Evolutionary conservation across 331 rosid species (phyloP).

Genomic region (Malus hybrid): DNA sequence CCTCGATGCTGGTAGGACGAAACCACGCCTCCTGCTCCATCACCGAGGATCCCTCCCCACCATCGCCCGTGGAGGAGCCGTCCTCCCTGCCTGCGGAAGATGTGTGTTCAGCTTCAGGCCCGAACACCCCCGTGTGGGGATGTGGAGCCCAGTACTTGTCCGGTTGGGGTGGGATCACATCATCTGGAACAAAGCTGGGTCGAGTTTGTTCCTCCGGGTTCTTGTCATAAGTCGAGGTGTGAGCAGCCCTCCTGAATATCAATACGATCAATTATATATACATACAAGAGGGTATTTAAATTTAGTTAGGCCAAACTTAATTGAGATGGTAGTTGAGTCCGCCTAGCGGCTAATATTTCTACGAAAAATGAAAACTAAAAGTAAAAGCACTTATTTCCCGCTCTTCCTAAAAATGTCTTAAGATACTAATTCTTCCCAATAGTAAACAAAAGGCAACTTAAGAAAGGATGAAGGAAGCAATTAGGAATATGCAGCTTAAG

Average conservation of each 20-base stretch:
- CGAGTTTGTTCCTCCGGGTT: slow-evolving; percentile 56
- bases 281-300: too few species aligned
- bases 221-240: slow-evolving; percentile 67
- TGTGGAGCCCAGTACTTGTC: slow-evolving; percentile 83
- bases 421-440: too few species aligned
- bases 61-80: slow-evolving; percentile 10
- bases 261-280: background rate
- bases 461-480: too few species aligned
- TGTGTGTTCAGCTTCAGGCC: slow-evolving; percentile 39
- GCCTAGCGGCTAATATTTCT: too few species aligned
- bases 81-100: slow-evolving; percentile 9
- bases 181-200: slow-evolving; percentile 50
- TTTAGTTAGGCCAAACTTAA: too few species aligned
- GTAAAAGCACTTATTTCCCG: too few species aligned
- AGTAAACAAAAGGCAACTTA: too few species aligned
- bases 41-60: slow-evolving; percentile 24
- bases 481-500: too few species aligned
- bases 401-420: too few species aligned
- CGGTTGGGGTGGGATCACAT: slow-evolving; percentile 47
- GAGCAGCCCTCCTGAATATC: slow-evolving; percentile 51
- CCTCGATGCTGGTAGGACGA: slow-evolving; percentile 82
- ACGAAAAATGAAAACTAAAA: too few species aligned
- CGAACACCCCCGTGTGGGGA: slow-evolving; percentile 88
- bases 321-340: too few species aligned
- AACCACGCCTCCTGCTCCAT: slow-evolving; percentile 91